Evolutionary conservation across 345 rosid species (phyloP), one percentile per base, ranked within the genome.

Genomic region (Arabis alpina): DNA sequence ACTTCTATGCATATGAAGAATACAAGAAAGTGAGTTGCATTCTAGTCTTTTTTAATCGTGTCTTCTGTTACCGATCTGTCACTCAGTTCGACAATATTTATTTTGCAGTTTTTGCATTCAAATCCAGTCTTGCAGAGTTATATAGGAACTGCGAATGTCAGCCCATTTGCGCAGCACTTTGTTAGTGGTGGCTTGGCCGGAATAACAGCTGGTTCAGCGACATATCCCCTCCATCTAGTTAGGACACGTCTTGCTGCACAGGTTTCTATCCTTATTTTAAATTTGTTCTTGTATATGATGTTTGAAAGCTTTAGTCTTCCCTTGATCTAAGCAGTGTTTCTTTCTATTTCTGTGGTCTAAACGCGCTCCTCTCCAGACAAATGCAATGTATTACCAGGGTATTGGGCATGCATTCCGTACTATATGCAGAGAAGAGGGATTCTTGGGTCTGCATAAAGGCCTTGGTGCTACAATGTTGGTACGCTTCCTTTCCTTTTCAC

Each of bases 241-340:
- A 86, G 99, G 88, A 91, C 99, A 10, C 96, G 99, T 54, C 92
- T 94, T 40, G 89, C 99, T 61, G 99, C 97, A 28, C 98, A 91
- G 98, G 98, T 89, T 58, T 12, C 11, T 37, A 25, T 49, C 43
- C 55, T 37, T 55, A 30, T 5, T 45, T n/a, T n/a, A n/a, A n/a
- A n/a, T n/a, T n/a, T 37, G 44, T 9, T 13, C 54, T 36, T 55
- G 2, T 8, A 9, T 48, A 10, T 67, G 45, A 0, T n/a, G 36
- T 51, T 32, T 39, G 24, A 40, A 61, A 61, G 42, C 15, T 41
- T 70, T 57, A 30, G 8, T 40, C 1, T 30, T 28, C 3, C 52
- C 9, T 65, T 66, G 40, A 30, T 30, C 37, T 51, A 49, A 47
- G 55, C 40, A 50, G 14, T 13, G 15, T 73, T 60, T 66, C 23